phyloP scores from a whole-genome alignment of 768 basidiomycete species.

The Pleurotus salmoneostramineus region DNA sequence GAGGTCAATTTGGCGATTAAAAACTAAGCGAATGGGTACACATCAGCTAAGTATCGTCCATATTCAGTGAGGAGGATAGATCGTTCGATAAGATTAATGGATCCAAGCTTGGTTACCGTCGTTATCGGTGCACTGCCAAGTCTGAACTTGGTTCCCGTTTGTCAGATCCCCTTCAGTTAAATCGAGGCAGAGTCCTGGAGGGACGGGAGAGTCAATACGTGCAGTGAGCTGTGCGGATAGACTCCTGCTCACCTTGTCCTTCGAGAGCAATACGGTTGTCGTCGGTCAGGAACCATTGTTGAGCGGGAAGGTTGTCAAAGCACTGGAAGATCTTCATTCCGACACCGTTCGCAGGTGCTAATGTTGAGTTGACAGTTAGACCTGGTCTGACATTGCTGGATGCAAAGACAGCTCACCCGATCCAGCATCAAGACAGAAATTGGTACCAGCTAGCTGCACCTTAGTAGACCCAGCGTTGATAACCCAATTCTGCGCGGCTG shows the following conservation, averaged over 20 bases:
- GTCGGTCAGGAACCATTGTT: constrained; percentile 5
- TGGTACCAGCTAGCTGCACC: constrained; percentile 19
- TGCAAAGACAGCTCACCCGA: constrained; percentile 17
- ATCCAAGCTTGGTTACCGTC: constrained; percentile 2
- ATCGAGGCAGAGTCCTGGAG: constrained; percentile 2
- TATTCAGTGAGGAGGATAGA: too few relatives aligned
- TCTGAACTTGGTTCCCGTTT: constrained; percentile 5
- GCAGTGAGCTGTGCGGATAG: too few relatives aligned
- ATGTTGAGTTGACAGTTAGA: not conserved
- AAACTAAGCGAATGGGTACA: too few relatives aligned
- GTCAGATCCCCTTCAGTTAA: not conserved
- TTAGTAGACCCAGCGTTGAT: constrained; percentile 23
- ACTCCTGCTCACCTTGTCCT: not conserved
- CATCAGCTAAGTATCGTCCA: too few relatives aligned
- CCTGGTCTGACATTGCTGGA: not conserved
- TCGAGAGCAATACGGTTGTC: constrained; percentile 1
- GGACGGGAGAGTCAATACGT: too few relatives aligned
- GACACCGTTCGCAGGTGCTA: constrained; percentile 2
- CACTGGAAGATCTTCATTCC: constrained; percentile 7
- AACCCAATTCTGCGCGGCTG: constrained; percentile 27
- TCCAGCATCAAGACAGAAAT: constrained; percentile 33
- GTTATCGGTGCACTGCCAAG: constrained; percentile 5
- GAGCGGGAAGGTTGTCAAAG: constrained; percentile 3
- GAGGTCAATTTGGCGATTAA: too few relatives aligned
- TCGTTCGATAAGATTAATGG: not conserved